Percentiles rank a stretch among this genome's conserved stretches.
Evolutionary conservation across 2,329 filamentous ascomycete species (phyloP).

Genomic region (Raffaelea albimanens): DNA sequence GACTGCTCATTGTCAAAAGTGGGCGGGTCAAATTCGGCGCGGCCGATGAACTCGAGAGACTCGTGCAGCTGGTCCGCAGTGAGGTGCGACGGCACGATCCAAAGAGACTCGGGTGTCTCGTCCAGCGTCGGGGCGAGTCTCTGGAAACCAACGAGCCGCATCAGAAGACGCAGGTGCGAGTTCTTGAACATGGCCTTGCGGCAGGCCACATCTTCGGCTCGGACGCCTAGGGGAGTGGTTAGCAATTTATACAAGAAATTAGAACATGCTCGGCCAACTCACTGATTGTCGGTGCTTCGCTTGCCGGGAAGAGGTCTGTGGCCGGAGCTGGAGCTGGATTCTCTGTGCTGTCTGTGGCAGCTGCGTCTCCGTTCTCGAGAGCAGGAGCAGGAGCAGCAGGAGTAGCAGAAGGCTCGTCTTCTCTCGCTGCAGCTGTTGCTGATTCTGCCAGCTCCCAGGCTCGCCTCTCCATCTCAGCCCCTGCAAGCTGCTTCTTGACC

Average conservation of each 20-base stretch:
- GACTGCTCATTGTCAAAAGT: conserved; percentile 65
- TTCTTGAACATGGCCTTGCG: conserved; percentile 80
- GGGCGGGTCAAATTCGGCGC: conserved; percentile 69
- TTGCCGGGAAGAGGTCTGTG: conserved; percentile 4
- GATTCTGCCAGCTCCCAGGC: conserved; percentile 55
- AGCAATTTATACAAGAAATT: not conserved
- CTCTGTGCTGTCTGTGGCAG: not conserved
- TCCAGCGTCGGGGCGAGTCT: conserved; percentile 44
- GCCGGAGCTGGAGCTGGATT: not conserved
- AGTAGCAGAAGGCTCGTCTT: not conserved
- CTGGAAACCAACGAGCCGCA: conserved; percentile 65
- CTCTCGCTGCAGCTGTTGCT: conserved; percentile 6
- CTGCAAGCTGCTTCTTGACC: conserved; percentile 63
- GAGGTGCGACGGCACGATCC: conserved; percentile 64
- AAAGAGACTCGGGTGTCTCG: conserved; percentile 66
- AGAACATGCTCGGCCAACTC: conserved; percentile 22
- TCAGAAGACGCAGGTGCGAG: conserved; percentile 73
- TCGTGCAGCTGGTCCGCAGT: conserved; percentile 58
- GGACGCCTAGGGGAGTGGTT: conserved; percentile 35
- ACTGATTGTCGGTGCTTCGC: conserved; percentile 43
- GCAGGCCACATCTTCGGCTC: conserved; percentile 55
- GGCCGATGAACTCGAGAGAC: conserved; percentile 61
- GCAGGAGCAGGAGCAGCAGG: not conserved
- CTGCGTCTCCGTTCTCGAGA: not conserved
- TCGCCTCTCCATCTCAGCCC: conserved; percentile 62